Percentiles rank a stretch among this genome's conserved stretches.
phyloP scores from a whole-genome alignment of 768 basidiomycete genomes.

The Mycena galopus region DNA sequence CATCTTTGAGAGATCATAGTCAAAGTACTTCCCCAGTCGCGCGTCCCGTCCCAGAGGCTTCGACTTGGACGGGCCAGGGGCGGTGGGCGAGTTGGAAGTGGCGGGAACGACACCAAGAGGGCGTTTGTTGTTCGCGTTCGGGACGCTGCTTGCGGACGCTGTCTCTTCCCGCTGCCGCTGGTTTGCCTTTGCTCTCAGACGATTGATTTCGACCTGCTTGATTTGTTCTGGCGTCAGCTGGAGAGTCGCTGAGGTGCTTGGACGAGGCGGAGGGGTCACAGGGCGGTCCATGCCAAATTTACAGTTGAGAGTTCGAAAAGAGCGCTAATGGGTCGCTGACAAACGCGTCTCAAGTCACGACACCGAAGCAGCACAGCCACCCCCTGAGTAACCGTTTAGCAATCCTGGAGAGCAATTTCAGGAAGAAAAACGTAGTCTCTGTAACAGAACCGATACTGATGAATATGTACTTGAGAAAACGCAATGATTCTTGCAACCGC shows the following conservation, averaged over 20 bases:
- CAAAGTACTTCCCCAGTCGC: conserved; percentile 91
- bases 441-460: no score
- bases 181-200: conserved; percentile 83
- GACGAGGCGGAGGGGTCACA: conserved; percentile 57
- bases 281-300: conserved; percentile 38
- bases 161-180: conserved; percentile 77
- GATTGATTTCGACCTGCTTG: conserved; percentile 82
- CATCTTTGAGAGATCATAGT: conserved; percentile 97
- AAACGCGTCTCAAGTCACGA: not conserved
- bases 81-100: conserved; percentile 73
- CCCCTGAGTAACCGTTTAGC: no score
- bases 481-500: no score
- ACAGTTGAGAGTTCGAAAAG: not conserved
- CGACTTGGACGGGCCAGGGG: conserved; percentile 60
- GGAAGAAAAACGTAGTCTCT: no score
- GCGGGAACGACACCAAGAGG: conserved; percentile 71
- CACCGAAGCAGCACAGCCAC: not conserved
- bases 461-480: no score
- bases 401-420: no score
- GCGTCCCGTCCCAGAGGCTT: conserved; percentile 78
- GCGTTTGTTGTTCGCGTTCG: conserved; percentile 83
- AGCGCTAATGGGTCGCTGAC: not conserved
- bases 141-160: conserved; percentile 56
- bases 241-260: conserved; percentile 35
- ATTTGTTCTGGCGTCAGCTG: conserved; percentile 75